Conservation (phyloP, 495 filamentous ascomycete species). For the Jackrogersella minutella region DNA sequence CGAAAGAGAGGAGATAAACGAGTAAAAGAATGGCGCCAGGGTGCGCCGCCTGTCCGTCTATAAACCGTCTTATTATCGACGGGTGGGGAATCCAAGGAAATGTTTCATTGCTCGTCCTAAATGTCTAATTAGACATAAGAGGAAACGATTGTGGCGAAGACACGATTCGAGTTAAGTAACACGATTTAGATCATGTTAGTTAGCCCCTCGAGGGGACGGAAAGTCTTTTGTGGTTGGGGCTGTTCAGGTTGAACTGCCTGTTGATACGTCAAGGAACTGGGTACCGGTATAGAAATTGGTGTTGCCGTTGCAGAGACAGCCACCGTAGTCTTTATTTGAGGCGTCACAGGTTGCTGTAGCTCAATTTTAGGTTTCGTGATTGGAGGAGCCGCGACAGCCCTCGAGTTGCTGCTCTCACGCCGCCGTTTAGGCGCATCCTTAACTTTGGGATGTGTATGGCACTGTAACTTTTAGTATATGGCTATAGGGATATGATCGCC, state of each 20-base stretch:
- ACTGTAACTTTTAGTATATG: conserved; percentile 54
- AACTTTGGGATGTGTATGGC: conserved; percentile 76
- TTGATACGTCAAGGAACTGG: conserved; percentile 28
- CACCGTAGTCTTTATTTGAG: conserved; percentile 53
- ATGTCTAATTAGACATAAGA: conserved; percentile 17
- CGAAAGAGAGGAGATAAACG: conserved; percentile 21
- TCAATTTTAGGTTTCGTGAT: conserved; percentile 52
- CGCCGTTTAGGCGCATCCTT: conserved; percentile 76
- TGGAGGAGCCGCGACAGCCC: conserved; percentile 45
- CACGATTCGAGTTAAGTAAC: background rate
- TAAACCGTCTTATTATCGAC: conserved; percentile 5
- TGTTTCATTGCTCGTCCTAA: conserved; percentile 29
- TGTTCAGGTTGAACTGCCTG: conserved; percentile 43
- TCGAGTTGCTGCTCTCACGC: conserved; percentile 66
- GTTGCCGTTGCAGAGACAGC: conserved; percentile 46
- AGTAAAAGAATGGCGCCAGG: background rate
- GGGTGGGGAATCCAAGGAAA: conserved; percentile 23
- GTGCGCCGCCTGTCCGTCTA: conserved; percentile 30
- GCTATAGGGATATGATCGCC: background rate
- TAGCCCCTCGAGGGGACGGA: conserved; percentile 44
- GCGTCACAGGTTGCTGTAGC: conserved; percentile 46
- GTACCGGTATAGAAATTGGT: conserved; percentile 46
- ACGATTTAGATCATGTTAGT: conserved; percentile 56
- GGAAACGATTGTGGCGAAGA: conserved; percentile 10
- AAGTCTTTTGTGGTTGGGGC: conserved; percentile 41